Evolutionary conservation across 352 stramenopile genomes (phyloP).

Genomic region (Globisporangium spinosum): DNA sequence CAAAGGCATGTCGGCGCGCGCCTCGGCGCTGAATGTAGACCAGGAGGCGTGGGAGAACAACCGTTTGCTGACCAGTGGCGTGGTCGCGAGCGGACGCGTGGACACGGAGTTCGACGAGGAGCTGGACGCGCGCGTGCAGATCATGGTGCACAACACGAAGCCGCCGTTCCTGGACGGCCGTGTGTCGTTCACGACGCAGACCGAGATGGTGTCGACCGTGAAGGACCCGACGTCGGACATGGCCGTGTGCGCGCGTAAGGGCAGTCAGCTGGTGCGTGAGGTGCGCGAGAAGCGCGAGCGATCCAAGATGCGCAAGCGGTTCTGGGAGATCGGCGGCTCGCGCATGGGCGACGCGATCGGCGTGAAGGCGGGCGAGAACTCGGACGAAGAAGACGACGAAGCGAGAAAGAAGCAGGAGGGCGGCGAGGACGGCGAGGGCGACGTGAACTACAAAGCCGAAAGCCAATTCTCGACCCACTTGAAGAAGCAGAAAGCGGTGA

Average conservation of each 20-base stretch:
- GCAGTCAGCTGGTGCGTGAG: conserved; percentile 81
- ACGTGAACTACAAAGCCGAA: conserved; percentile 93
- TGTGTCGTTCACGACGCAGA: conserved; percentile 94
- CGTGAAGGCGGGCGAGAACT: conserved; percentile 63
- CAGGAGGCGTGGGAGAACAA: conserved; percentile 99
- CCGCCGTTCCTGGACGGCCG: conserved; percentile 95
- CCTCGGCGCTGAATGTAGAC: conserved; percentile 93
- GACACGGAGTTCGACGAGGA: conserved; percentile 92
- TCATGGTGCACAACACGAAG: conserved; percentile 98
- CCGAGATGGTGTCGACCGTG: conserved; percentile 94
- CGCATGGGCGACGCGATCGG: conserved; percentile 97
- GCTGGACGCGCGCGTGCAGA: conserved; percentile 91
- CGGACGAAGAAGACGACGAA: conserved; percentile 59
- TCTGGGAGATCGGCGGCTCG: conserved; percentile 98
- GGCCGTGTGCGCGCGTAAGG: conserved; percentile 92
- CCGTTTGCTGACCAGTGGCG: conserved; percentile 92
- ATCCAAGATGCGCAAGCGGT: conserved; percentile 96
- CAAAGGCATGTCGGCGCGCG: conserved; percentile 85
- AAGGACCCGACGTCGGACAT: conserved; percentile 96
- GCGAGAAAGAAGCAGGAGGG: conserved; percentile 24
- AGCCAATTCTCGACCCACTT: conserved; percentile 93
- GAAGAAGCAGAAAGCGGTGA: conserved; percentile 89
- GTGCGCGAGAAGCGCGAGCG: conserved; percentile 75
- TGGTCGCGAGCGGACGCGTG: conserved; percentile 71
- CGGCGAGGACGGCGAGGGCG: conserved; percentile 33